Evolutionary conservation across 1,284 basidiomycete genomes (phyloP).

Genomic region (Cystobasidium sp.): DNA sequence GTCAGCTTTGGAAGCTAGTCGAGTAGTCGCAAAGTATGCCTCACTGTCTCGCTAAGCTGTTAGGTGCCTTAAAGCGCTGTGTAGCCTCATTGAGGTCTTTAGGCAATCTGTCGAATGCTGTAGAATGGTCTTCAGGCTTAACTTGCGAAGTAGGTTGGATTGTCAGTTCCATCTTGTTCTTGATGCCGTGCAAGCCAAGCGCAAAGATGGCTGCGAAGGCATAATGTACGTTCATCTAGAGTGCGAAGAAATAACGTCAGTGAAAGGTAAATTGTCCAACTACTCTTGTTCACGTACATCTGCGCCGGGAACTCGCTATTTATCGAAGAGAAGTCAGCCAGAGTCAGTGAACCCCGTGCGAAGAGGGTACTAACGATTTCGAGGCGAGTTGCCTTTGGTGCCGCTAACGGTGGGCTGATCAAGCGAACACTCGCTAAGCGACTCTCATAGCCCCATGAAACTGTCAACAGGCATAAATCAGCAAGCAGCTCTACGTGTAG

Average conservation of each 20-base stretch:
- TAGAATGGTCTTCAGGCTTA: constrained; percentile 58
- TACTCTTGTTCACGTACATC: constrained; percentile 66
- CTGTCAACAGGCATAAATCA: constrained; percentile 56
- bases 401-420: constrained; percentile 83
- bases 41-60: constrained; percentile 76
- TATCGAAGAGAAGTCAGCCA: neutral
- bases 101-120: constrained; percentile 65
- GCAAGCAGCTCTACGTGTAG: too few relatives aligned
- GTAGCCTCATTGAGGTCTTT: constrained; percentile 79
- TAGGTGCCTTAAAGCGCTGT: constrained; percentile 72
- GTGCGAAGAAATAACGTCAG: neutral
- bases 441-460: constrained; percentile 91
- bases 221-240: constrained; percentile 76
- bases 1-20: neutral
- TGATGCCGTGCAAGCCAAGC: constrained; percentile 83
- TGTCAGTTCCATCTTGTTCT: constrained; percentile 71
- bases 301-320: constrained; percentile 82
- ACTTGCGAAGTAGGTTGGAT: constrained; percentile 64
- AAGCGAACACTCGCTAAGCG: constrained; percentile 88
- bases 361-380: constrained; percentile 48
- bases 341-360: constrained; percentile 7
- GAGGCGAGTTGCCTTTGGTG: constrained; percentile 73
- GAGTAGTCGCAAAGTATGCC: neutral
- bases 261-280: neutral
- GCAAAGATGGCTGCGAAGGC: constrained; percentile 83